A percentile compares a stretch with the other conserved stretches of the same genome.
These are phyloP conservation scores for Cetraspora pellucida DNA, from an alignment of 192 early-diverging fungal genomes.

Conservation along the genomic window DNA sequence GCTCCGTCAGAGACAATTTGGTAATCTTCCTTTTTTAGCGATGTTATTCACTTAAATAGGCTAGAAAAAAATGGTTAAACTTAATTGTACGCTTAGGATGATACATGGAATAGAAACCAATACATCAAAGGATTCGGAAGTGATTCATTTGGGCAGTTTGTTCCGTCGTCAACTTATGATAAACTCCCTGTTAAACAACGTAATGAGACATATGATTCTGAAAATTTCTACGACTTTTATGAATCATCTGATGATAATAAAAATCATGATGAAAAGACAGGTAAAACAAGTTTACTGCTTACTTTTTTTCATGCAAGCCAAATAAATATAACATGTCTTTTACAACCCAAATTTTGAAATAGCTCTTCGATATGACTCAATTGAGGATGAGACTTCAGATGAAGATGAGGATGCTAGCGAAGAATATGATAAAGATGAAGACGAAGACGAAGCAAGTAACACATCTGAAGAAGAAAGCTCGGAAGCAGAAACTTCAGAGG, in stretches of 20 bases:
- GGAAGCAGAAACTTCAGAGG: conserved; percentile 35
- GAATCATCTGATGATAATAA: conserved; percentile 41
- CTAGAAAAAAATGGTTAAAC: not conserved
- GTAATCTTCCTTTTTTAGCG: conserved; percentile 43
- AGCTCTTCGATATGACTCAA: conserved; percentile 30
- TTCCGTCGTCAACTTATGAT: not conserved
- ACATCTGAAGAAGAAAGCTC: conserved; percentile 22
- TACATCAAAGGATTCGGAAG: conserved; percentile 45
- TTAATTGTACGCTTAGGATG: conserved; percentile 28
- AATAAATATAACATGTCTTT: not conserved
- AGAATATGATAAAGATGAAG: conserved; percentile 44
- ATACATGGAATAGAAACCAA: conserved; percentile 3
- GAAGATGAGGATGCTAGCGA: conserved; percentile 41
- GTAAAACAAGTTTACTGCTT: too few species aligned
- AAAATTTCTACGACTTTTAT: conserved; percentile 42
- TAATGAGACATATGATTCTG: conserved; percentile 47
- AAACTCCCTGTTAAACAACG: conserved; percentile 34
- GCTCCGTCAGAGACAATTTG: conserved; percentile 54
- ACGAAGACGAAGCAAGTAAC: conserved; percentile 16
- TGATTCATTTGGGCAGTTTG: conserved; percentile 43
- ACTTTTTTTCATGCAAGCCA: too few species aligned
- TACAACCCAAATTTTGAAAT: not conserved
- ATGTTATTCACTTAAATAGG: conserved; percentile 30
- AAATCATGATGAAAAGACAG: not conserved
- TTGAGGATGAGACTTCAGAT: conserved; percentile 28